Base-by-base conservation (phyloP, 2,329 filamentous ascomycete species). In the Ophiostoma triangulosporum region DNA sequence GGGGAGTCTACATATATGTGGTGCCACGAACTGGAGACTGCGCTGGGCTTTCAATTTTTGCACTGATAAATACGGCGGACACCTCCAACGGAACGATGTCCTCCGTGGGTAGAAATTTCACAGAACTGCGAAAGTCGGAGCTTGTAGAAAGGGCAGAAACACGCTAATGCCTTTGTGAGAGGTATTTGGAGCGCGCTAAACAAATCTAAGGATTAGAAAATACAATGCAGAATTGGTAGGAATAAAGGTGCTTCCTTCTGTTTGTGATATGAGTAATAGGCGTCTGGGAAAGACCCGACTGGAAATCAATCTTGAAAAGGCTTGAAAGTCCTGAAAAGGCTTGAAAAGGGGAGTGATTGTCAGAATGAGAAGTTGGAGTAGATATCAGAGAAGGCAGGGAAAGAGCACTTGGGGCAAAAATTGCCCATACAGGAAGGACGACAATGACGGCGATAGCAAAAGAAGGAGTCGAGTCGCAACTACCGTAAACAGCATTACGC, bases 21-120 rank as follows among this genome's bases (percentile, higher is more conserved):
- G 15, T 43, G 38, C 38, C 20, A 20, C 12, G 38, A 43, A 43
- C 24, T 43, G 38, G 38, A 26, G 38, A 38, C 17, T 38, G n/a
- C n/a, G 6, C n/a, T 11, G 15, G 32, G 32, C 32, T 40, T 9
- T 24, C 4, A 26, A 24, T 24, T 24, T 43, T 43, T 43, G 38
- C 38, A 24, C 36, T 40, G 22, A 27, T 27, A 26, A n/a, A n/a
- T n/a, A n/a, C 38, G 48, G 31, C 38, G 35, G 31, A 38, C 17
- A 46, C 48, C 48, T 54, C 50, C 50, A 52, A 52, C 54, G 54
- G 54, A 50, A 35, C 45, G 52, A 35, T 43, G 26, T 52, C 43
- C 45, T 55, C 54, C 54, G 54, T 55, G 53, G 40, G 15, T 26
- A 51, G 20, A 51, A 32, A 48, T 52, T 51, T 31, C 4, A 48